Percentiles rank a stretch among this genome's conserved stretches.
Evolutionary conservation across 1,139 yeast genomes (phyloP).

Genomic region (Suhomyces bokatorum): DNA sequence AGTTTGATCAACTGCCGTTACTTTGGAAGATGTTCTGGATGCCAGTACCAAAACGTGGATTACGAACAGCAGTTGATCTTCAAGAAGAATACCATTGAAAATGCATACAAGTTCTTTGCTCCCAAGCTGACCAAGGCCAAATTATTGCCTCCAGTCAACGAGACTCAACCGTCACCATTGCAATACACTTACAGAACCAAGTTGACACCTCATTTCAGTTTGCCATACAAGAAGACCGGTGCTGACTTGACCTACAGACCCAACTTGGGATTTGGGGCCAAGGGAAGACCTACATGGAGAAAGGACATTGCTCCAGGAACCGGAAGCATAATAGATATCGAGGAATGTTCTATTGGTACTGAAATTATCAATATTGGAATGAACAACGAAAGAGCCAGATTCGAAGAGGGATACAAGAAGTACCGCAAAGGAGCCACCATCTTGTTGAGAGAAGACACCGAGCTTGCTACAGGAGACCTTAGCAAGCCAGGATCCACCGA

Average conservation of each 20-base stretch:
- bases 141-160: conserved; percentile 56
- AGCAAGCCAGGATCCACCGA: conserved; percentile 46
- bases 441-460: conserved; percentile 76
- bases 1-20: conserved; percentile 46
- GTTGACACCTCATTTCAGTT: conserved; percentile 91
- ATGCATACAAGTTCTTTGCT: conserved; percentile 83
- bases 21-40: conserved; percentile 66
- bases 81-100: conserved; percentile 71
- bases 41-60: conserved; percentile 83
- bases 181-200: conserved; percentile 82
- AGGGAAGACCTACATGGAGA: conserved; percentile 75
- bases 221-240: conserved; percentile 57
- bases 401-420: conserved; percentile 48
- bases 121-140: conserved; percentile 32
- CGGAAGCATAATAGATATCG: conserved; percentile 73
- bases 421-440: conserved; percentile 88
- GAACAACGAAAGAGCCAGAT: conserved; percentile 63
- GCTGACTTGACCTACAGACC: conserved; percentile 50
- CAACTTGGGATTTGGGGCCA: conserved; percentile 84
- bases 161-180: conserved; percentile 79
- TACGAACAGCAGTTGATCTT: conserved; percentile 71
- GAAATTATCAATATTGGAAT: conserved; percentile 71
- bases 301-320: conserved; percentile 40
- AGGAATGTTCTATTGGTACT: conserved; percentile 91
- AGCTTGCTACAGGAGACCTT: conserved; percentile 22